A percentile compares a stretch with the other conserved stretches of the same genome.
phyloP scores from a whole-genome alignment of 2,329 filamentous ascomycete species.

The Penicillium sp. region DNA sequence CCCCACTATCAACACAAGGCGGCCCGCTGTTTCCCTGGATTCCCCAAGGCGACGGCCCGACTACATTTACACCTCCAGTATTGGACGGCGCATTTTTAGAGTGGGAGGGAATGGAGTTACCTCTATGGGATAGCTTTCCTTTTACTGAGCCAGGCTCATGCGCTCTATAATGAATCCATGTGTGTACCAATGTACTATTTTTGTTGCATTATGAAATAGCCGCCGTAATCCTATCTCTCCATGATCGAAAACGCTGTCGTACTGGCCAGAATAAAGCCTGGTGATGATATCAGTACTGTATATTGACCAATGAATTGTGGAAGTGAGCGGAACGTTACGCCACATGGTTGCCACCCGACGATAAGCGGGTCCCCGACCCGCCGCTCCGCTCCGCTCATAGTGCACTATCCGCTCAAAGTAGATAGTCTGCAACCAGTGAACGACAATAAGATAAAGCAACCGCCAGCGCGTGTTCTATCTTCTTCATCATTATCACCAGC shows the following conservation, averaged over 20 bases:
- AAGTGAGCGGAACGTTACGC: no score
- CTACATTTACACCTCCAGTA: conserved; percentile 13
- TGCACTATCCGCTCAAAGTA: conserved; percentile 12
- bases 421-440: neutral
- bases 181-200: neutral
- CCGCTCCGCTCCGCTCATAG: conserved; percentile 2
- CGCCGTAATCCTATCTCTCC: neutral
- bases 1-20: conserved; percentile 5
- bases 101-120: conserved; percentile 37
- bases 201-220: neutral
- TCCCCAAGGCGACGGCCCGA: conserved; percentile 9
- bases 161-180: conserved; percentile 9
- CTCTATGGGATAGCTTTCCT: conserved; percentile 39
- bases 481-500: neutral
- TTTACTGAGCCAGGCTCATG: conserved; percentile 27
- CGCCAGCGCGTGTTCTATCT: conserved; percentile 1
- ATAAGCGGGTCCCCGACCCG: conserved; percentile 25
- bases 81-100: conserved; percentile 23
- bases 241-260: neutral
- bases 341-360: neutral
- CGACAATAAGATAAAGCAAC: neutral
- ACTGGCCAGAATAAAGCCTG: neutral
- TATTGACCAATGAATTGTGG: neutral
- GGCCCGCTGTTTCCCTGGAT: conserved; percentile 18
- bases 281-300: neutral